Evolutionary conservation across 2,329 filamentous ascomycete species (phyloP).

Genomic region (Colletotrichum navitas): DNA sequence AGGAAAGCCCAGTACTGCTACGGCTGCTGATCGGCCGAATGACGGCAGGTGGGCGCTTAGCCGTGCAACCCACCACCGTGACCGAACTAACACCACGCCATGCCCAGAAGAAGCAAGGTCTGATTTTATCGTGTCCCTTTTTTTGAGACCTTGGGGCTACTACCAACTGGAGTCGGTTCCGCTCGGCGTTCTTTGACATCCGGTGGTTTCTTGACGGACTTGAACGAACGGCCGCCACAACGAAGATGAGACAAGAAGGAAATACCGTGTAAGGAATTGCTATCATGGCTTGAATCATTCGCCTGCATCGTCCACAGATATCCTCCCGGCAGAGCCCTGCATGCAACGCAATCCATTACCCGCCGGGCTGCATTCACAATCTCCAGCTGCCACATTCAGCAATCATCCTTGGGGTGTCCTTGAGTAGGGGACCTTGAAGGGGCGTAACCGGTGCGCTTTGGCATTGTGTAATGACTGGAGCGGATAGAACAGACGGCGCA

Average conservation of each 20-base stretch:
- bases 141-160: neutral
- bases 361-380: constrained; percentile 27
- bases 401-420: constrained; percentile 16
- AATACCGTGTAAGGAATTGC: constrained; percentile 2
- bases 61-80: constrained; percentile 31
- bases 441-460: neutral
- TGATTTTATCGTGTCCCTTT: constrained; percentile 14
- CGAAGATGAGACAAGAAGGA: neutral
- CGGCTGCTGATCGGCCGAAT: constrained; percentile 35
- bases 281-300: constrained; percentile 27
- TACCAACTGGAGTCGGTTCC: constrained; percentile 1
- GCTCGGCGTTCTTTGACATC: constrained; percentile 35
- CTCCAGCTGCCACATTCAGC: constrained; percentile 31
- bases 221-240: constrained; percentile 26
- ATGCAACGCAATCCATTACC: constrained; percentile 25
- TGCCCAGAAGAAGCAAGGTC: constrained; percentile 31
- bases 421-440: constrained; percentile 3
- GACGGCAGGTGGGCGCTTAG: constrained; percentile 37
- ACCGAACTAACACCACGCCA: constrained; percentile 18
- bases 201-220: constrained; percentile 30
- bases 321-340: constrained; percentile 31
- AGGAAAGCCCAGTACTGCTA: constrained; percentile 24
- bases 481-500: constrained; percentile 1
- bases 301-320: constrained; percentile 24
- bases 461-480: neutral